Base-by-base conservation (phyloP, 2,329 filamentous ascomycete species). In the Clonostachys byssicola region DNA sequence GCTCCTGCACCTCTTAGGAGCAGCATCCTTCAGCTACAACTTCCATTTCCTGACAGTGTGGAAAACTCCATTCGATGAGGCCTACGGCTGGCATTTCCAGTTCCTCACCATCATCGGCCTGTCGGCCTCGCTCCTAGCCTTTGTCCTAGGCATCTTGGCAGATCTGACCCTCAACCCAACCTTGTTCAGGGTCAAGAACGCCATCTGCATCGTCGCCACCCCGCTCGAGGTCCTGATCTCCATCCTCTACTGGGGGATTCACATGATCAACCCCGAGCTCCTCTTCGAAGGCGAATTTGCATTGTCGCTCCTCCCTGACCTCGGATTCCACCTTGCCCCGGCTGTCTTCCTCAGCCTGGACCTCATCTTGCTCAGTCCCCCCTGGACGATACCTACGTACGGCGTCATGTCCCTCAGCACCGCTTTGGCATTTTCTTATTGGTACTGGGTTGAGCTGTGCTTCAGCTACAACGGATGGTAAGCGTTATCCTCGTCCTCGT, bases 381-480 rank as follows among this genome's bases (percentile, higher is more conserved):
- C 87, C 1, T 90, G 86, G 82, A 83, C 83, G 0, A 78, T 88
- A 50, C 72, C 75, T 10, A 73, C 74, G 8, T 71, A 82, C n/a
- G 73, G 76, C 2, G 78, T 83, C 5, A 73, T 88, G 57, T 67
- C 69, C 2, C 59, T 87, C 23, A 83, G 80, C 52, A 75, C 76
- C 12, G 60, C 54, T 3, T 65, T 89, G 40, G 85, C 85, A 0
- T 81, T 87, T 51, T 61, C 67, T 4, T 92, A 92, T 63, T 92
- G 86, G 86, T 77, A 78, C 52, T 92, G 88, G 87, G 79, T 90
- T 20, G 86, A 91, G 64, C 73, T 81, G 20, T 90, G 86, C 67
- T 88, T 80, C 56, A 73, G 72, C 41, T 71, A 78, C 49, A 90
- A 90, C 56, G 81, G 84, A 59, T 80, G 73, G 80, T 83, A 60